Evolutionary conservation across 768 basidiomycete genomes (phyloP).

Genomic region (Collybia sp.): DNA sequence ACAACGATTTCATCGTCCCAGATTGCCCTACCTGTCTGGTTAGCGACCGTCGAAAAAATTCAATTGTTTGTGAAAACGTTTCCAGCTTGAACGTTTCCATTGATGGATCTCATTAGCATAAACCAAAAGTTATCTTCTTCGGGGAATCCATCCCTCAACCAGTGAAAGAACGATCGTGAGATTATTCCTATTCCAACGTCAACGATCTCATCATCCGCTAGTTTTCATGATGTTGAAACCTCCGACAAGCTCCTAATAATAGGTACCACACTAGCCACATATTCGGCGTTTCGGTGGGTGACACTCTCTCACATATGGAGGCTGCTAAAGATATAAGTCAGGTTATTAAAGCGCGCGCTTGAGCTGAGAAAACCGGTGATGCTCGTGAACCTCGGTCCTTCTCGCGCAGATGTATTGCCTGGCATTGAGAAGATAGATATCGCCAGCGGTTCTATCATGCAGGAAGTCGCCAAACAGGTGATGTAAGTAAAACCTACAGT

Average conservation of each 20-base stretch:
- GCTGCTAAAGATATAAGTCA: constrained; percentile 17
- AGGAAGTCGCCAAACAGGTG: constrained; percentile 53
- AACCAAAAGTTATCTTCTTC: constrained; percentile 84
- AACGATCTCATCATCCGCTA: constrained; percentile 15
- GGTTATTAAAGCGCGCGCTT: constrained; percentile 77
- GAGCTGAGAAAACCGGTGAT: constrained; percentile 74
- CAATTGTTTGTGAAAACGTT: constrained; percentile 43
- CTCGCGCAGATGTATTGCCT: constrained; percentile 68
- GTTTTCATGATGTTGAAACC: constrained; percentile 52
- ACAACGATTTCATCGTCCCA: constrained; percentile 76
- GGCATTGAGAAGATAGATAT: constrained; percentile 81
- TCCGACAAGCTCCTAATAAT: constrained; percentile 72
- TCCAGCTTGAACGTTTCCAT: background rate
- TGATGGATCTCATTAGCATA: constrained; percentile 45
- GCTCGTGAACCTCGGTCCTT: constrained; percentile 84
- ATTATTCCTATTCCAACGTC: background rate
- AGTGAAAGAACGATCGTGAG: constrained; percentile 72
- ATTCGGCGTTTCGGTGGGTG: constrained; percentile 79
- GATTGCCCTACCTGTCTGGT: constrained; percentile 63
- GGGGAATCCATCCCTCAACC: constrained; percentile 77
- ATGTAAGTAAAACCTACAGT: constrained; percentile 42
- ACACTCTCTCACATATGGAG: background rate
- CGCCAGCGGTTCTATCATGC: constrained; percentile 67
- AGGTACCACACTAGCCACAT: constrained; percentile 91
- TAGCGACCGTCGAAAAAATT: constrained; percentile 47